These are phyloP conservation scores for Dioszegia crocea DNA, from an alignment of 768 basidiomycete species.

Conservation along the genomic window DNA sequence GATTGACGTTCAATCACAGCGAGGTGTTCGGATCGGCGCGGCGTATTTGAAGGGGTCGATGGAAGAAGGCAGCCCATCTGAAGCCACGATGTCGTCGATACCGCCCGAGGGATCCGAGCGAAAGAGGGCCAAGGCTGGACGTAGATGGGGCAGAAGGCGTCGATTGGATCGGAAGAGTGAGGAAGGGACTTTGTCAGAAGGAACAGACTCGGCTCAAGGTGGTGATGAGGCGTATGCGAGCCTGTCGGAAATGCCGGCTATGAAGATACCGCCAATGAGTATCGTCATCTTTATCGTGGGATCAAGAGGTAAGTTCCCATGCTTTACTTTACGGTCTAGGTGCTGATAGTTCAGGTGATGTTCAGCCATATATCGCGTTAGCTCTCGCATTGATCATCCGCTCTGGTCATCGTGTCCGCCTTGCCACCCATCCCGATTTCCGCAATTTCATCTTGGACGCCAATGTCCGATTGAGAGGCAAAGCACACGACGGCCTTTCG, in stretches of 20 bases:
- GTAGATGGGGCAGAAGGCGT: too few relatives aligned
- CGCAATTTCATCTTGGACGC: slow-evolving; percentile 55
- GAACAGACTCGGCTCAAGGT: too few relatives aligned
- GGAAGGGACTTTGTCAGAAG: neutral
- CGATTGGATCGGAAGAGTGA: too few relatives aligned
- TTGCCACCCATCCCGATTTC: slow-evolving; percentile 60
- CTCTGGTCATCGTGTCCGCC: slow-evolving; percentile 59
- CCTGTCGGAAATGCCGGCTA: too few relatives aligned
- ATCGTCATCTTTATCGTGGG: slow-evolving; percentile 66
- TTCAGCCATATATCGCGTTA: slow-evolving; percentile 61
- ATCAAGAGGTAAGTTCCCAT: slow-evolving; percentile 57
- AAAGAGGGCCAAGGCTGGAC: too few relatives aligned
- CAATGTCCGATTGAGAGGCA: slow-evolving; percentile 10
- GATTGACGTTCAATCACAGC: neutral
- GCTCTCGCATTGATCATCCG: slow-evolving; percentile 52
- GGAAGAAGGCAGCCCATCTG: too few relatives aligned
- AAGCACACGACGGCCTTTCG: slow-evolving; percentile 30
- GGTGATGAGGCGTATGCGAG: too few relatives aligned
- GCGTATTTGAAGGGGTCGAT: too few relatives aligned
- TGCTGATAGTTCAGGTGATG: slow-evolving; percentile 53
- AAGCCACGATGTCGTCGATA: too few relatives aligned
- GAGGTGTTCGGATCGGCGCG: neutral
- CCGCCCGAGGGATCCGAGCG: too few relatives aligned
- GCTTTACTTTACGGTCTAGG: neutral
- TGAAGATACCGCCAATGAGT: slow-evolving; percentile 51